Conservation (phyloP, 805 yeast species). For the Candida tammaniensis region DNA sequence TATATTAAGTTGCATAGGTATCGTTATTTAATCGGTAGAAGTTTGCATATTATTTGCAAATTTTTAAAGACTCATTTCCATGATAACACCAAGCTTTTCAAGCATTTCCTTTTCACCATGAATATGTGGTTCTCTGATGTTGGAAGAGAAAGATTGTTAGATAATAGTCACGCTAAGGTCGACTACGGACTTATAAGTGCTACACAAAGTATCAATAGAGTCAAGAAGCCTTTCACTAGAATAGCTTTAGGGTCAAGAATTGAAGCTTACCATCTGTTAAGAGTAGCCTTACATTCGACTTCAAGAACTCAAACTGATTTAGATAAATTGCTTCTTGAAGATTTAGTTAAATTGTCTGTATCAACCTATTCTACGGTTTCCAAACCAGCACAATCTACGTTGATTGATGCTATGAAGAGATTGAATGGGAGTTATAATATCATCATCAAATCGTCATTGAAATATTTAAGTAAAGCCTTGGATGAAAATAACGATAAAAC, state of each 20-base stretch:
- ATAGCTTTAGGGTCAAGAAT: constrained; percentile 72
- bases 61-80: constrained; percentile 48
- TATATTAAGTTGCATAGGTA: constrained; percentile 53
- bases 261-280: constrained; percentile 68
- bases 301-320: constrained; percentile 65
- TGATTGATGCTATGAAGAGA: constrained; percentile 68
- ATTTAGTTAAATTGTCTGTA: constrained; percentile 60
- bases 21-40: constrained; percentile 57
- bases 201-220: constrained; percentile 61
- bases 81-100: constrained; percentile 63
- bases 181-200: constrained; percentile 55
- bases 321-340: constrained; percentile 62
- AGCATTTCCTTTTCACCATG: constrained; percentile 58
- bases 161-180: constrained; percentile 52
- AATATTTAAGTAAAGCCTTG: constrained; percentile 49
- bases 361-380: constrained; percentile 73
- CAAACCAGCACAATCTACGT: constrained; percentile 61
- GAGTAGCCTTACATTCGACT: constrained; percentile 70
- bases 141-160: constrained; percentile 67
- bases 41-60: constrained; percentile 56
- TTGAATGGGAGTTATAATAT: constrained; percentile 62
- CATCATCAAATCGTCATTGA: constrained; percentile 50
- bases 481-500: constrained; percentile 46
- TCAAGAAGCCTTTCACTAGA: constrained; percentile 72
- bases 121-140: constrained; percentile 80